Base-by-base conservation (phyloP, 768 basidiomycete genomes). In the Neoboletus brunneissimus region DNA sequence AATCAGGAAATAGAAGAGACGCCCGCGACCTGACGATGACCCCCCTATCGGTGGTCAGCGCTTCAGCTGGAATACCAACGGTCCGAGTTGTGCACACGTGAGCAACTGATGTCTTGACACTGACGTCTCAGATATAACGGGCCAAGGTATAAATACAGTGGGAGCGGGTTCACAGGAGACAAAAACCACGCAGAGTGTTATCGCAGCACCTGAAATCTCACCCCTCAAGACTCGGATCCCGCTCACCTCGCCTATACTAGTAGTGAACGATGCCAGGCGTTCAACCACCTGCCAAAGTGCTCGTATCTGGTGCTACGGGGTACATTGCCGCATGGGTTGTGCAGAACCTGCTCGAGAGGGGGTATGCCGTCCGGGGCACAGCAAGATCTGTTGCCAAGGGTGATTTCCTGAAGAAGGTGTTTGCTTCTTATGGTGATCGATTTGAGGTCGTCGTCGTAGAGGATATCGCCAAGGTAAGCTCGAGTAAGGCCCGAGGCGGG, bases 371-470 rank as follows among this genome's bases (percentile, higher is more conserved):
- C 25, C 80, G 86, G 8, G 88, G 85, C 0, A 85, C 87, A 0
- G 88, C 88, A 7, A 81, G 91, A 15, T 81, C 82, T 2, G 64
- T 66, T 11, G 73, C 72, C n/a, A 92, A 91, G 67, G 83, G 81
- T 2, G 68, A 77, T 1, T 80, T 82, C 62, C 72, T 92, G 55
- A 70, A 73, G 52, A 73, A 85, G 23, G 56, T 77, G 48, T 87
- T 89, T 69, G 73, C 76, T 15, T 64, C 72, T 0, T 79, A 79
- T 54, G 84, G 81, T 0, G 80, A 81, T 57, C 80, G 76, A 46
- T 82, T 91, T 60, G 84, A 88, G 59, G 68, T 85, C 42, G 81
- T 81, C 18, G 72, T 90, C 22, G 88, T 93, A 0, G 77, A 81
- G 45, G 90, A 94, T 63, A 87, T 93, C 58, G 76, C 76, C 8